These are phyloP conservation scores for Pachysandra terminalis DNA, from an alignment of 164 flowering plant species.

Conservation along the genomic window DNA sequence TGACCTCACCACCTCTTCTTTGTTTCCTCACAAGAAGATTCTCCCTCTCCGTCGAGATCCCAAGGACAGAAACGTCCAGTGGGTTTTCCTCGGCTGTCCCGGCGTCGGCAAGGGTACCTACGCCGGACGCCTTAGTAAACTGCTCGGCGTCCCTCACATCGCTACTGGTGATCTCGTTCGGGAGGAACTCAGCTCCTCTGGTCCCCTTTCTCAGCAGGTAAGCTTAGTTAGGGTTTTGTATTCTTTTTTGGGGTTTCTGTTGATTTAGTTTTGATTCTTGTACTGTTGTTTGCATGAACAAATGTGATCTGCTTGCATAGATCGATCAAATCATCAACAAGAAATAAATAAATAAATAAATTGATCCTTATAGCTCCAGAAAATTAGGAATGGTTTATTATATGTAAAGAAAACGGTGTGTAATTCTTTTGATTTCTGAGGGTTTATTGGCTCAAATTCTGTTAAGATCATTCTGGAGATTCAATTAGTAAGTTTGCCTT, in stretches of 20 bases:
- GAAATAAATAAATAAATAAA: no score
- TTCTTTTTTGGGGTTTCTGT: neutral
- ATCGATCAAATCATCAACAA: neutral
- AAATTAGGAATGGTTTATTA: no score
- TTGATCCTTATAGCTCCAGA: no score
- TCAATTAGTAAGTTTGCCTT: no score
- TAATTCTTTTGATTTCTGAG: no score
- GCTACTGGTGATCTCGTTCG: slow-evolving; percentile 98
- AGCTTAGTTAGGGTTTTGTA: neutral
- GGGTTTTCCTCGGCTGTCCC: slow-evolving; percentile 97
- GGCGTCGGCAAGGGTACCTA: slow-evolving; percentile 96
- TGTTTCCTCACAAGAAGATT: slow-evolving; percentile 10
- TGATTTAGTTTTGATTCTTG: neutral
- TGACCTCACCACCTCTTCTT: slow-evolving; percentile 22
- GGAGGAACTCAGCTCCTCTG: slow-evolving; percentile 67
- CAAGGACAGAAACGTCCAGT: slow-evolving; percentile 54
- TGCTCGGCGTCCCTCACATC: slow-evolving; percentile 92
- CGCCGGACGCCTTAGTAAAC: slow-evolving; percentile 69
- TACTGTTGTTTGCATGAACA: neutral
- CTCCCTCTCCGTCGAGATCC: slow-evolving; percentile 19
- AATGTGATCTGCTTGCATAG: neutral
- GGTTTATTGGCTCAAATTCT: no score
- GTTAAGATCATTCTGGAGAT: no score
- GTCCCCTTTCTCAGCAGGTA: slow-evolving; percentile 75
- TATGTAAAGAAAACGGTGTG: no score